Evolutionary conservation across 192 early-diverging fungal genomes (phyloP).

Genomic region (Phlyctochytrium planicorne): DNA sequence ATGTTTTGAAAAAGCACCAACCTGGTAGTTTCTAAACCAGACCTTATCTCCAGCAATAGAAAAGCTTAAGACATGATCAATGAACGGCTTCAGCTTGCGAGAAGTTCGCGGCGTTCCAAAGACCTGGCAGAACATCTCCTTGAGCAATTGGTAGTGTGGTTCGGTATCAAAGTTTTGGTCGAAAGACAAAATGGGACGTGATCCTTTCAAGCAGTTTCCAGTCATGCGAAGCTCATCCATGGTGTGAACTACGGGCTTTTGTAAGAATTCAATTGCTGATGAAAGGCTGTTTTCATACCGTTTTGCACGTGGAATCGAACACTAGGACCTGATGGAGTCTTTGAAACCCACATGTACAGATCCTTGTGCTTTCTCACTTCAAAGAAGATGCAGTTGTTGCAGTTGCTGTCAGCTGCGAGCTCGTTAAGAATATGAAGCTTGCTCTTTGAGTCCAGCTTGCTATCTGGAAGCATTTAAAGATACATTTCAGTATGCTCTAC

Average conservation of each 20-base stretch:
- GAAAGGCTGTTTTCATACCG: slow-evolving; percentile 45
- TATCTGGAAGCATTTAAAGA: slow-evolving; percentile 55
- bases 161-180: slow-evolving; percentile 86
- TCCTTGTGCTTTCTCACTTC: slow-evolving; percentile 91
- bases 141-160: slow-evolving; percentile 83
- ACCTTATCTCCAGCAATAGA: slow-evolving; percentile 70
- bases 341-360: slow-evolving; percentile 93
- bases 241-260: slow-evolving; percentile 74
- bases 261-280: slow-evolving; percentile 1
- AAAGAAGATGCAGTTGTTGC: slow-evolving; percentile 98
- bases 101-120: slow-evolving; percentile 87
- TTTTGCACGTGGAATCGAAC: slow-evolving; percentile 95
- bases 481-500: slow-evolving; percentile 4
- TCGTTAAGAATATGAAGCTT: slow-evolving; percentile 90
- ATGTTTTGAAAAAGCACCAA: slow-evolving; percentile 32
- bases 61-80: slow-evolving; percentile 83
- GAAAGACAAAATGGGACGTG: slow-evolving; percentile 92
- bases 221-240: slow-evolving; percentile 99
- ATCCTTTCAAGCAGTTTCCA: slow-evolving; percentile 97
- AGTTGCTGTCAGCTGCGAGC: slow-evolving; percentile 93
- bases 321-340: slow-evolving; percentile 92
- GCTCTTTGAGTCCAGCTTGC: slow-evolving; percentile 90
- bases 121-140: slow-evolving; percentile 89
- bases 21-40: slow-evolving; percentile 97
- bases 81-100: slow-evolving; percentile 92